A percentile compares a stretch with the other conserved stretches of the same genome.
phyloP scores from a whole-genome alignment of 2,329 filamentous ascomycete genomes.

The Pyricularia pennisetigena region DNA sequence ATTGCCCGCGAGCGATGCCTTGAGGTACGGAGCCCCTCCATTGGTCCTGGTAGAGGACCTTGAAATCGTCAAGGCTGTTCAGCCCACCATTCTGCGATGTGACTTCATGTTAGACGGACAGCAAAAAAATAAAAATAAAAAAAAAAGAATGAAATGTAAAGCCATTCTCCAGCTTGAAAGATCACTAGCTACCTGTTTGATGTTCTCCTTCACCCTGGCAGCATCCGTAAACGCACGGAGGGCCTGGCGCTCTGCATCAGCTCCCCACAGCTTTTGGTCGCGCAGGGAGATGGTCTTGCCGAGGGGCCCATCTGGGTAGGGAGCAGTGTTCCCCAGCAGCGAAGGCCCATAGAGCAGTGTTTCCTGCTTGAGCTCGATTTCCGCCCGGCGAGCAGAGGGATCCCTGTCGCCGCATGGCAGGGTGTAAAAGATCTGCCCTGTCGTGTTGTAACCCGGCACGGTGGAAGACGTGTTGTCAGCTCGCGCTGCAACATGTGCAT shows the following conservation, averaged over 20 bases:
- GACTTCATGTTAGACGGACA: neutral
- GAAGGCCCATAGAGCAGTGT: neutral
- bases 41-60: constrained; percentile 28
- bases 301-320: neutral
- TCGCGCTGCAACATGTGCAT: neutral
- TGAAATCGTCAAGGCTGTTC: constrained; percentile 25
- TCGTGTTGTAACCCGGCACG: neutral
- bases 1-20: constrained; percentile 23
- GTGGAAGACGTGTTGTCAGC: neutral
- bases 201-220: neutral
- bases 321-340: neutral
- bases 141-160: neutral
- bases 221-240: neutral
- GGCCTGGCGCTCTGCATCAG: neutral
- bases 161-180: neutral
- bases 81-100: constrained; percentile 16
- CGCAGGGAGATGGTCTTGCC: neutral
- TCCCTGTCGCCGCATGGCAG: neutral
- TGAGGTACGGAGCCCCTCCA: constrained; percentile 26
- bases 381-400: neutral
- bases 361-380: neutral
- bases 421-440: neutral
- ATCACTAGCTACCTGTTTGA: neutral
- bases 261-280: neutral
- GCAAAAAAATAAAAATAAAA: neutral